Evolutionary conservation across 768 basidiomycete species (phyloP), one percentile per base, ranked within the genome.

Genomic region (Pleurotus cornucopiae): DNA sequence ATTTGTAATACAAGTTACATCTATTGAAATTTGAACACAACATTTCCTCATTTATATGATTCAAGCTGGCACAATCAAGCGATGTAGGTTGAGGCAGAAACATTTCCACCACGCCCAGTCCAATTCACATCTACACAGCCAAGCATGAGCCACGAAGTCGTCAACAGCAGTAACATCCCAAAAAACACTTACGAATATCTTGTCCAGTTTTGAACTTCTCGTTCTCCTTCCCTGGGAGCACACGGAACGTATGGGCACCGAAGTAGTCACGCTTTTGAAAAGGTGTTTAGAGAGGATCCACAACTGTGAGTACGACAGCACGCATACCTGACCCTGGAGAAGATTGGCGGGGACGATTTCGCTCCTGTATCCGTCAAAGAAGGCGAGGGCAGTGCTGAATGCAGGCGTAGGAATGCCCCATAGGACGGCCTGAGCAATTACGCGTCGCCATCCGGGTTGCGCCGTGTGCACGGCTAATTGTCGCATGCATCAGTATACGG

Each of bases 361-460:
- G 67, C 94, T 95, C 71, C 96, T 83, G 82, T 98, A 99, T 23
- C 97, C 96, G 70, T 98, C 97, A 74, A 96, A 97, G 87, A 98
- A 99, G 58, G 96, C 92, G 48, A 98, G 82, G 46, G 96, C 96
- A 41, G 96, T 98, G 79, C 91, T 91, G 79, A 94, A 94, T n/a
- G 94, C 94, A 30, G 97, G 95, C 34, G 93, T 89, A 59, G 97
- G 91, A 69, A 97, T 94, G 68, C 97, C 97, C 92, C 94, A 98
- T 57, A 98, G 89, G 59, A 91, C 87, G 58, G 91, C 91, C 72
- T 98, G 97, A 52, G 97, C 97, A 64, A 93, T 83, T 55, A 98
- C 88, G 61, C 97, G 93, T 72, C 97, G 85, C 97, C 97, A 99
- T 58, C 97, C 97, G 58, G 94, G 89, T 73, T 98, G 96, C 46